phyloP scores from a whole-genome alignment of 768 basidiomycete species.

The Pseudohyphozyma bogoriensis region DNA sequence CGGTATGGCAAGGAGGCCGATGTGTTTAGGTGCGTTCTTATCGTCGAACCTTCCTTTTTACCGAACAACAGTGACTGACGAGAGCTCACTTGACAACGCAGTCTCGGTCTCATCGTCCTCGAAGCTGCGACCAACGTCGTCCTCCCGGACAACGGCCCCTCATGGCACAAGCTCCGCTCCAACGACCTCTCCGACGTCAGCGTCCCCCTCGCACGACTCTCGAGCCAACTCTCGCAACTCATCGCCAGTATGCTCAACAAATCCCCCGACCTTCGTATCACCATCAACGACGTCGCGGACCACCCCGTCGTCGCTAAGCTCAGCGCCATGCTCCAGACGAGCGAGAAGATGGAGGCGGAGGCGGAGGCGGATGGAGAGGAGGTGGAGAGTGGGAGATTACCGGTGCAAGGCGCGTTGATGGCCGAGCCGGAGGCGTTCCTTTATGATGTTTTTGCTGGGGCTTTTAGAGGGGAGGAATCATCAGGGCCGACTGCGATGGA shows the following conservation, averaged over 20 bases:
- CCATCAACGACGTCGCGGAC: constrained; percentile 48
- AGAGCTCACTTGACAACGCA: constrained; percentile 37
- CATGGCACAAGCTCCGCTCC: constrained; percentile 84
- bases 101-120: constrained; percentile 89
- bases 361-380: not conserved
- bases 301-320: constrained; percentile 50
- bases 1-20: constrained; percentile 87
- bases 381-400: no score
- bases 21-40: constrained; percentile 72
- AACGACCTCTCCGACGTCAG: constrained; percentile 85
- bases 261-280: constrained; percentile 53
- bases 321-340: constrained; percentile 5
- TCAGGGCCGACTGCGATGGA: no score
- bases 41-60: not conserved
- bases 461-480: no score
- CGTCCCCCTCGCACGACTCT: constrained; percentile 48
- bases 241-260: constrained; percentile 69
- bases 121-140: constrained; percentile 93
- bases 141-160: constrained; percentile 88
- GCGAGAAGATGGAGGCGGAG: not conserved
- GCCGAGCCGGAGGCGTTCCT: constrained; percentile 1
- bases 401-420: constrained; percentile 51
- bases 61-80: constrained; percentile 17
- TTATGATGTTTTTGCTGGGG: not conserved
- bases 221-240: constrained; percentile 56